Evolutionary conservation across 495 filamentous ascomycete species (phyloP).

Genomic region (Podospora australis): DNA sequence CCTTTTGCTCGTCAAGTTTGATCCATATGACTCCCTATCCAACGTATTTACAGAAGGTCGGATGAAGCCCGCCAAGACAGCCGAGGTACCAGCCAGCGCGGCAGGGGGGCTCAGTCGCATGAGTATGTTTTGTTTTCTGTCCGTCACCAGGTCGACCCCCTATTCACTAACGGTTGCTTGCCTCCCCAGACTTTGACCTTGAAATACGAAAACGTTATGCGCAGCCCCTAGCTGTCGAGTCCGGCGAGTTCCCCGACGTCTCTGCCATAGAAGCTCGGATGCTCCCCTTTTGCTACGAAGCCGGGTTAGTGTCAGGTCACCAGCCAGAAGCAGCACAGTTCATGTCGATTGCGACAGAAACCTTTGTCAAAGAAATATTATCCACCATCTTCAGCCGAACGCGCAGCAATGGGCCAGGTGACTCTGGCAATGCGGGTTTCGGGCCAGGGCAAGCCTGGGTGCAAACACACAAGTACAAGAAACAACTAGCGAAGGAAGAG

Average conservation of each 20-base stretch:
- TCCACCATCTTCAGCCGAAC: slow-evolving; percentile 71
- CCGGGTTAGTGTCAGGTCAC: slow-evolving; percentile 71
- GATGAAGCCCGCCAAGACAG: slow-evolving; percentile 61
- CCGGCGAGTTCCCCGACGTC: slow-evolving; percentile 84
- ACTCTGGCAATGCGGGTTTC: slow-evolving; percentile 47
- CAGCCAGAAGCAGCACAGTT: slow-evolving; percentile 68
- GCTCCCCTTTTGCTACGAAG: slow-evolving; percentile 90
- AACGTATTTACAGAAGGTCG: slow-evolving; percentile 61
- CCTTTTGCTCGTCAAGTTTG: slow-evolving; percentile 43
- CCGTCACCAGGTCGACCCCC: too few species aligned
- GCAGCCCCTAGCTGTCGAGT: slow-evolving; percentile 79
- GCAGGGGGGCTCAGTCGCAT: slow-evolving; percentile 74
- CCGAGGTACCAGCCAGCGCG: slow-evolving; percentile 73
- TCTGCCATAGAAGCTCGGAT: slow-evolving; percentile 76
- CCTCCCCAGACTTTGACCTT: slow-evolving; percentile 66
- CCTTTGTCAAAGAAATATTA: slow-evolving; percentile 84
- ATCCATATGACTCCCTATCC: slow-evolving; percentile 56
- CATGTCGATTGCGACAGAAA: slow-evolving; percentile 86
- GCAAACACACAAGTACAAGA: slow-evolving; percentile 70
- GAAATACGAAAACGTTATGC: slow-evolving; percentile 91
- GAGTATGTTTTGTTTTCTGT: slow-evolving; percentile 53
- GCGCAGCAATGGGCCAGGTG: slow-evolving; percentile 66
- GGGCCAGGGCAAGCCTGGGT: slow-evolving; percentile 63
- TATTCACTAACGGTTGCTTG: slow-evolving; percentile 5
- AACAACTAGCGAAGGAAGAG: slow-evolving; percentile 68